A percentile compares a stretch with the other conserved stretches of the same genome.
Evolutionary conservation across 2,329 filamentous ascomycete species (phyloP).

Genomic region (Diaporthe sp.): DNA sequence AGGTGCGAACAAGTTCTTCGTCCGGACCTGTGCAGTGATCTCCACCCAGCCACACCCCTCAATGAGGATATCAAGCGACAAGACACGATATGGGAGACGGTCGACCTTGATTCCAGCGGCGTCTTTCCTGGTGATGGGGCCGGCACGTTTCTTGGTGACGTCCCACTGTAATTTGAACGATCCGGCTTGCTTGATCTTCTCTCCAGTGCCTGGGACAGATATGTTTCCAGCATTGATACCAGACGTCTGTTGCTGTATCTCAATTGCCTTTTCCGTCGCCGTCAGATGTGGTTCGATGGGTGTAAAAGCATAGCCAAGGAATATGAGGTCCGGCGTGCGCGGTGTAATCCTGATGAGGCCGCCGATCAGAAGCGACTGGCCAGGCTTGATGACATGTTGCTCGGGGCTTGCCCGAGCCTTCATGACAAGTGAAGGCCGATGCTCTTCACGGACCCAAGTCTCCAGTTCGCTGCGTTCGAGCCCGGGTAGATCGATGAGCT

Average conservation of each 20-base stretch:
- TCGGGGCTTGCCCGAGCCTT: constrained; percentile 79
- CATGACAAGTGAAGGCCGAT: constrained; percentile 82
- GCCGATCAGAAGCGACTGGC: constrained; percentile 85
- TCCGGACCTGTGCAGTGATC: constrained; percentile 83
- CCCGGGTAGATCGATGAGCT: constrained; percentile 93
- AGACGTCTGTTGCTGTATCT: constrained; percentile 75
- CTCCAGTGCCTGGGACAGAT: constrained; percentile 67
- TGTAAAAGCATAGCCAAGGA: constrained; percentile 90
- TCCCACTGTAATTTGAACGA: constrained; percentile 83
- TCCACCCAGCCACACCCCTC: constrained; percentile 97
- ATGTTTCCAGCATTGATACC: constrained; percentile 75
- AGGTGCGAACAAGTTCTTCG: constrained; percentile 58
- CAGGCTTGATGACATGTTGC: constrained; percentile 79
- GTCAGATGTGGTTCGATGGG: constrained; percentile 84
- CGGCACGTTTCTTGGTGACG: constrained; percentile 84
- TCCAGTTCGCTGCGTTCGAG: constrained; percentile 82
- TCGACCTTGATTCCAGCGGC: constrained; percentile 76
- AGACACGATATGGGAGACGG: constrained; percentile 81
- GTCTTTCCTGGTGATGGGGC: constrained; percentile 75
- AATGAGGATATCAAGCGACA: constrained; percentile 87
- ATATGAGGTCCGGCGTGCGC: constrained; percentile 70
- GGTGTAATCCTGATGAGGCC: constrained; percentile 92
- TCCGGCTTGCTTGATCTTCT: constrained; percentile 78
- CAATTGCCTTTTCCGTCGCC: constrained; percentile 82
- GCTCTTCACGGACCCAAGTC: constrained; percentile 75